Evolutionary conservation across 106 monocot genomes (phyloP), one percentile per base, ranked within the genome.

Genomic region (Allium fistulosum): DNA sequence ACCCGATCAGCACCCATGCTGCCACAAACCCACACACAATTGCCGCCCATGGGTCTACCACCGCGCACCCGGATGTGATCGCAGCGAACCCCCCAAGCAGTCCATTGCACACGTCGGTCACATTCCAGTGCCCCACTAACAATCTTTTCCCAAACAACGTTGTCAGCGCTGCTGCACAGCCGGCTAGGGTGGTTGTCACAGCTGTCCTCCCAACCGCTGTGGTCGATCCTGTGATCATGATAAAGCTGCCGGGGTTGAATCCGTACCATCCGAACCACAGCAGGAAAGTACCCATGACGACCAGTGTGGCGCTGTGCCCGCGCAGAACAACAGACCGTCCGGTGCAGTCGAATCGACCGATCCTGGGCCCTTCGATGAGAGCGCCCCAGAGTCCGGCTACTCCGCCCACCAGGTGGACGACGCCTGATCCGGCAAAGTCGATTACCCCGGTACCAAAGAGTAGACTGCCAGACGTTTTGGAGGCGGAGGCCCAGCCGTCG

Each of bases 331-430:
- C 51, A 9, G 67, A n/a, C 0, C 75, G 75, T 16, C 68, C 68
- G 59, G 55, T 26, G 60, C 68, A 68, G 51, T 75, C 75, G 67
- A 75, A 75, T 10, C 75, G 75, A 45, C 75, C 75, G 37, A 75
- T 61, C 12, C 75, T 58, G 2, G 82, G 82, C 8, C 82, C 82
- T 58, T 82, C 78, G 10, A 78, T 71, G 0, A 51, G 57, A 0
- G 82, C 82, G 1, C 78, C 78, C 78, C 82, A 82, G 10, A 82
- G 48, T 1, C 82, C 81, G 9, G 78, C 71, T 49, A 82, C 63
- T 15, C 82, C 82, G 12, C 82, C 78, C 11, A 82, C 82, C 65
- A 82, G 46, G 71, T 82, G 82, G 10, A 82, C 74, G 0, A 74
- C 66, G 2, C 74, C 74, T 5, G 74, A 74, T 3, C 74, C 74